Percentiles rank a stretch among this genome's conserved stretches.
Evolutionary conservation across 2,329 filamentous ascomycete genomes (phyloP).

Genomic region (Calonectria hawksworthii): DNA sequence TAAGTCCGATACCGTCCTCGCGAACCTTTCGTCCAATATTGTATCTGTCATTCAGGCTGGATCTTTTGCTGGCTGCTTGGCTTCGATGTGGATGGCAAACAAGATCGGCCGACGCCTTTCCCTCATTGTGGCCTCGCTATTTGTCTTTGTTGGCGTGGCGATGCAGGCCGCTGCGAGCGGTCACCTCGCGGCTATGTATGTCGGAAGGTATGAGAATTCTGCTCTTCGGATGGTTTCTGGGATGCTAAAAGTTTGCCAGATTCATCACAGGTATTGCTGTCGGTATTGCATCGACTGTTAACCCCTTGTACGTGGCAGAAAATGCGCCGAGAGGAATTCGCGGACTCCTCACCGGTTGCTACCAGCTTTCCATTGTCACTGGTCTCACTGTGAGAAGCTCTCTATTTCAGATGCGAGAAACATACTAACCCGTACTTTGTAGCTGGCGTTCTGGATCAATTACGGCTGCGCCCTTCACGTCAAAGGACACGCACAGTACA

Average conservation of each 20-base stretch:
- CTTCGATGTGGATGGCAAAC: conserved; percentile 26
- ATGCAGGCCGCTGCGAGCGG: conserved; percentile 16
- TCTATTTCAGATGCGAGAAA: too few species aligned
- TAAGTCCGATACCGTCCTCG: conserved; percentile 8
- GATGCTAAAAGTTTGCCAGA: background rate
- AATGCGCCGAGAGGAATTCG: conserved; percentile 19
- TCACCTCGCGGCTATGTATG: conserved; percentile 15
- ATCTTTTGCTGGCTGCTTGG: conserved; percentile 16
- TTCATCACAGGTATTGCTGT: conserved; percentile 18
- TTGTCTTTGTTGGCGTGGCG: conserved; percentile 12
- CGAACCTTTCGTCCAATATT: conserved; percentile 28
- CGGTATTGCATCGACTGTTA: conserved; percentile 22
- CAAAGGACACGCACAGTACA: conserved; percentile 21
- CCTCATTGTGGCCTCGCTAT: background rate
- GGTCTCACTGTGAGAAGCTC: background rate
- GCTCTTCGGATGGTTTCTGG: background rate
- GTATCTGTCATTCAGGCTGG: conserved; percentile 30
- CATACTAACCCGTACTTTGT: background rate
- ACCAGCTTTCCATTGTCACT: conserved; percentile 18
- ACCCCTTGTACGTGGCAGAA: conserved; percentile 18
- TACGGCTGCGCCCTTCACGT: conserved; percentile 25
- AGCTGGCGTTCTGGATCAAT: conserved; percentile 34
- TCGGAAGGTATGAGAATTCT: conserved; percentile 8
- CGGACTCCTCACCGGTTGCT: conserved; percentile 14
- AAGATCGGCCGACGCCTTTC: conserved; percentile 24